Conservation (phyloP, 2,329 filamentous ascomycete genomes). For the Paraphaeosphaeria minitans region DNA sequence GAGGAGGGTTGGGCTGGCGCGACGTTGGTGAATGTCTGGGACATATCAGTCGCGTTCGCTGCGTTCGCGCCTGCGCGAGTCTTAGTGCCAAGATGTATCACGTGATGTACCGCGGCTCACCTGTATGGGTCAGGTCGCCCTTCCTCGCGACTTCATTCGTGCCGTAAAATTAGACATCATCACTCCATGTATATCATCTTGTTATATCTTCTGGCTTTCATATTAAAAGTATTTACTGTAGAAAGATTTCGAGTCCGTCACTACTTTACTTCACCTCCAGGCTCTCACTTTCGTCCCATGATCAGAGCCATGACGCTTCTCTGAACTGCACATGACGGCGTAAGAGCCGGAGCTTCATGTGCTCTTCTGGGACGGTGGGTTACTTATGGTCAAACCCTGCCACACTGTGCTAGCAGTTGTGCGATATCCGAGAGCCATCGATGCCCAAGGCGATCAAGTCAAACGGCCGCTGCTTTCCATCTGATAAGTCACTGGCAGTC, state of each 20-base stretch:
- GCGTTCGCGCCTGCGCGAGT: slow-evolving; percentile 13
- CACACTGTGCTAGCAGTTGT: background rate
- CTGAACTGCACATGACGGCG: too few relatives aligned
- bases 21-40: slow-evolving; percentile 23
- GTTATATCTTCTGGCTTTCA: background rate
- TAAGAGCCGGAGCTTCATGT: too few relatives aligned
- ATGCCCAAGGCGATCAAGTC: background rate
- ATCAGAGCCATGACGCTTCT: too few relatives aligned
- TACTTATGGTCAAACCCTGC: background rate
- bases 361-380: too few relatives aligned
- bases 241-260: background rate
- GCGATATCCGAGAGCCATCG: background rate
- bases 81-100: background rate
- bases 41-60: slow-evolving; percentile 20
- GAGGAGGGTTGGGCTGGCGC: slow-evolving; percentile 25
- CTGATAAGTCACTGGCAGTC: background rate
- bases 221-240: background rate
- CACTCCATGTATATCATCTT: background rate
- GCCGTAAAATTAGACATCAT: background rate
- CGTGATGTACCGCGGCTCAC: slow-evolving; percentile 1
- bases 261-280: background rate
- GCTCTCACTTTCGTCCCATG: too few relatives aligned
- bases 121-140: too few relatives aligned
- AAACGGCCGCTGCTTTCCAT: background rate
- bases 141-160: background rate